phyloP scores from a whole-genome alignment of 129 eudicot species.

The Artemisia tridentata region DNA sequence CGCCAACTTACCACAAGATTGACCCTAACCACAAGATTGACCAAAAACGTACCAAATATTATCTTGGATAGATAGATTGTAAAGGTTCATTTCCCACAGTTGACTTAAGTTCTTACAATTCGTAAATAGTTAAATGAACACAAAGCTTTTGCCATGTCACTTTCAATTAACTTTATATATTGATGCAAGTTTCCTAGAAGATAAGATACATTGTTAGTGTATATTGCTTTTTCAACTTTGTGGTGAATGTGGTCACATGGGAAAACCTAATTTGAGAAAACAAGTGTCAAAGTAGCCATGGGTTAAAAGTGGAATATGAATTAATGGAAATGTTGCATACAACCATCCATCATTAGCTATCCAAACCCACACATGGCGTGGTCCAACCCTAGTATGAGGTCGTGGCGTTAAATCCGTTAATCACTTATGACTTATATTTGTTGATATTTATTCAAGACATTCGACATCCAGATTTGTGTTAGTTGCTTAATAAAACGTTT shows the following conservation, averaged over 20 bases:
- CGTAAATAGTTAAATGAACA: conserved; percentile 3
- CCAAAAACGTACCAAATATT: not conserved
- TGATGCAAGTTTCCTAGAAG: conserved; percentile 18
- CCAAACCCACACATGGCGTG: conserved; percentile 24
- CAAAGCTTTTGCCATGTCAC: conserved; percentile 16
- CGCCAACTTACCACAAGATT: no score
- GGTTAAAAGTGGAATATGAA: conserved; percentile 28
- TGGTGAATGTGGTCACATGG: conserved; percentile 37
- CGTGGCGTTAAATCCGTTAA: conserved; percentile 6
- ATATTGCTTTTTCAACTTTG: conserved; percentile 18
- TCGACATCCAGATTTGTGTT: not conserved
- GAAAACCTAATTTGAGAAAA: conserved; percentile 19
- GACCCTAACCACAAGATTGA: no score
- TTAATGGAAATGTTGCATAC: conserved; percentile 24
- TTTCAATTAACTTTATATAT: conserved; percentile 18
- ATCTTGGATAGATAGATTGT: not conserved
- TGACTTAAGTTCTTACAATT: not conserved
- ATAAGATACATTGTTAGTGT: conserved; percentile 19
- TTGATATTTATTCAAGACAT: not conserved
- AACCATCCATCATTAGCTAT: conserved; percentile 20
- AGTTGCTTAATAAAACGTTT: not conserved
- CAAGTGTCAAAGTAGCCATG: conserved; percentile 28
- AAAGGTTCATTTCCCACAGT: not conserved
- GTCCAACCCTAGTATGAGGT: conserved; percentile 20
- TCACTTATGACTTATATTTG: no score